These are phyloP conservation scores for Symmetrospora coprosmae DNA, from an alignment of 768 basidiomycete genomes.

Conservation along the genomic window DNA sequence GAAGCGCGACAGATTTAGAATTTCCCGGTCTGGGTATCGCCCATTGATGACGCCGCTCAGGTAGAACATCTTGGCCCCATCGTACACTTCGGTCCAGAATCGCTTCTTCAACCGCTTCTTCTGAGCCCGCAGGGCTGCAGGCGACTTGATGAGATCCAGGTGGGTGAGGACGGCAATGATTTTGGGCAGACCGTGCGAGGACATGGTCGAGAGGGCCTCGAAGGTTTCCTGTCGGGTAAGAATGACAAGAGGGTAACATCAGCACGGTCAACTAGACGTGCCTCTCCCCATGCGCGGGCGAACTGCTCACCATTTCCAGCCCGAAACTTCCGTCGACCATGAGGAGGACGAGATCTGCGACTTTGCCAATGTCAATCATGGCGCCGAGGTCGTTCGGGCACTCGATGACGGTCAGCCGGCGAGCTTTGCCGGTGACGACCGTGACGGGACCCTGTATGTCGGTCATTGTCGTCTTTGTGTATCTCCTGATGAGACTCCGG, in stretches of 20 bases:
- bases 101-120: conserved; percentile 93
- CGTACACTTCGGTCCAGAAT: conserved; percentile 99
- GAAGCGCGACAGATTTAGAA: conserved; percentile 83
- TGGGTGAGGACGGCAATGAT: conserved; percentile 92
- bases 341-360: conserved; percentile 86
- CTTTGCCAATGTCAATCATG: conserved; percentile 95
- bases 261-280: not conserved
- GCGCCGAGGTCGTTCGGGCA: conserved; percentile 95
- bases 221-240: conserved; percentile 90
- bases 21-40: conserved; percentile 90
- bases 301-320: conserved; percentile 72
- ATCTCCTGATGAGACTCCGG: conserved; percentile 75
- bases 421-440: conserved; percentile 68
- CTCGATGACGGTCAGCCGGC: conserved; percentile 87
- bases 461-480: conserved; percentile 81
- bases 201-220: conserved; percentile 92
- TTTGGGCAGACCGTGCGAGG: conserved; percentile 95
- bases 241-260: not conserved
- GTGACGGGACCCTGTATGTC: conserved; percentile 89
- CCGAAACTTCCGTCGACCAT: conserved; percentile 98
- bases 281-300: not conserved
- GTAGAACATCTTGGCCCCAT: conserved; percentile 95
- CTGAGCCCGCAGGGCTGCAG: conserved; percentile 64
- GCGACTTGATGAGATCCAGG: conserved; percentile 90
- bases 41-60: conserved; percentile 93